phyloP scores from a whole-genome alignment of 2,329 filamentous ascomycete species.

The Clarireedia hainanense region DNA sequence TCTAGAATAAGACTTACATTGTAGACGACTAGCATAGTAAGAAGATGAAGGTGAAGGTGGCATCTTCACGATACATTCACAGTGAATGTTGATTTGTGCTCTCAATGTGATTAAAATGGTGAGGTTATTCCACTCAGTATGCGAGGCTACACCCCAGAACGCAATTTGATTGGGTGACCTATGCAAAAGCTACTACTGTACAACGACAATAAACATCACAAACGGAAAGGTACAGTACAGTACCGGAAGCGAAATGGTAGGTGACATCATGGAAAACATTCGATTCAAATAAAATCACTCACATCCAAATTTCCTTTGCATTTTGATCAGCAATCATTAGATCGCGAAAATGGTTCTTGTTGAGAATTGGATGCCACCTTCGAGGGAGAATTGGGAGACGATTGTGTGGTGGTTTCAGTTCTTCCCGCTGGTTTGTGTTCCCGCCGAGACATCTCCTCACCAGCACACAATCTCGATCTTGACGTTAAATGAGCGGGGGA shows the following conservation, averaged over 20 bases:
- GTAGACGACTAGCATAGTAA: neutral
- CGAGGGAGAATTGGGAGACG: slow-evolving; percentile 48
- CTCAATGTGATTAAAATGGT: neutral
- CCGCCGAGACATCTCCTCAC: neutral
- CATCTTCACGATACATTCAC: neutral
- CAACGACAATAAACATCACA: neutral
- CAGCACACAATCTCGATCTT: neutral
- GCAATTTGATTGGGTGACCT: neutral
- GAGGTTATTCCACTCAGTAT: neutral
- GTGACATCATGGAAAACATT: slow-evolving; percentile 14
- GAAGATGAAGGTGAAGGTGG: neutral
- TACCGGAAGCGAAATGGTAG: slow-evolving; percentile 11
- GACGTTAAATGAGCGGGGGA: no score
- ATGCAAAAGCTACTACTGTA: neutral
- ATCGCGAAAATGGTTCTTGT: slow-evolving; percentile 21
- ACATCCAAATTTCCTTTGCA: neutral
- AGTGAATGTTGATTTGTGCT: neutral
- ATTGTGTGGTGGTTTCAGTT: slow-evolving; percentile 46
- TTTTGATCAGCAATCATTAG: neutral
- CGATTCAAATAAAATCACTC: neutral
- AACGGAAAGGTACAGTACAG: neutral
- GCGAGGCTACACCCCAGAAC: neutral
- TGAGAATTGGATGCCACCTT: slow-evolving; percentile 42
- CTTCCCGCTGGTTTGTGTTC: slow-evolving; percentile 35
- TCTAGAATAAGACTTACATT: neutral